Evolutionary conservation across 345 rosid species (phyloP), one percentile per base, ranked within the genome.

Genomic region (Excoecaria cochinchinensis): DNA sequence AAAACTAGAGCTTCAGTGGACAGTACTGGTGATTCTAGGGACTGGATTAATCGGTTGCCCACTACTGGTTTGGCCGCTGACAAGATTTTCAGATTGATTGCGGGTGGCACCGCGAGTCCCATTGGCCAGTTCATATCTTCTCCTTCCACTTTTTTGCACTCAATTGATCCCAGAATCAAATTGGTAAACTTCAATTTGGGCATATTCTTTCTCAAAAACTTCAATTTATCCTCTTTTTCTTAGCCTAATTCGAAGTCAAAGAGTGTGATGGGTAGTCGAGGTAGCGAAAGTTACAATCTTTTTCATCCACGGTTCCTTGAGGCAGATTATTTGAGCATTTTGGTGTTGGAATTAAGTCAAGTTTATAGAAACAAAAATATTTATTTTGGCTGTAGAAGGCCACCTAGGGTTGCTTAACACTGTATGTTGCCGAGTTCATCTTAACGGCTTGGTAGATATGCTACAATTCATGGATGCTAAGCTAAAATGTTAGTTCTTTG

Each of bases 101-200:
- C 97, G 4, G 83, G 82, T 75, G 92, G 95, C 24, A 90, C 94
- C 8, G 92, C 97, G 42, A 89, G 97, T 86, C 97, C 97, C 72
- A 91, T 92, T 61, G 85, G 89, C 77, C 97, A 95, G 79, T 92
- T 89, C 82, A 87, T 95, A 48, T 87, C 95, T 56, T 85, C 92
- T 4, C 99, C 99, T 24, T 80, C 88, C 17, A 92, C 97, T 12
- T 90, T 91, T 78, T 73, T 95, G 73, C 99, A 92, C 64, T 90
- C 94, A 0, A 90, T 95, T 19, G 99, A 95, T 82, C 92, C 97
- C 3, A 87, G 95, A 59, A 88, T 91, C 82, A 95, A 95, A 81
- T 69, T 92, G 94, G 97, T 92, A 85, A 82, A 4, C 58, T 47
- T 39, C 7, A 44, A 31, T 39, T 60, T 44, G 2, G 9, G n/a